A percentile compares a stretch with the other conserved stretches of the same genome.
Evolutionary conservation across 2,329 filamentous ascomycete species (phyloP).

Genomic region (Ophiosphaerella korrae): DNA sequence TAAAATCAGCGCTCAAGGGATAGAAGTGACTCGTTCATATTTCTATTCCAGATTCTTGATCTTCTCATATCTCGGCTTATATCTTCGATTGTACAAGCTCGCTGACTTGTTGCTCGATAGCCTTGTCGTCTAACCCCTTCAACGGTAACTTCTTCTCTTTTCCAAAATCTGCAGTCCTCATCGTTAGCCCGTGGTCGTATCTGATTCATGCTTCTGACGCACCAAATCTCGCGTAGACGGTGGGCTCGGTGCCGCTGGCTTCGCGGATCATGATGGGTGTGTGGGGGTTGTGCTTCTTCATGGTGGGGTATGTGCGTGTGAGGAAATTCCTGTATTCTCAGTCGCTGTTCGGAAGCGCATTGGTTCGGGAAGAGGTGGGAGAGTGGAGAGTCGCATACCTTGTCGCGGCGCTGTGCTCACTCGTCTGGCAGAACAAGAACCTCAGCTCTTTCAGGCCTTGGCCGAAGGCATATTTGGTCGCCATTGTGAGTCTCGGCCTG

Average conservation of each 20-base stretch:
- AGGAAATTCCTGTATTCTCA: slow-evolving; percentile 75
- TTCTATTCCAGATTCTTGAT: background rate
- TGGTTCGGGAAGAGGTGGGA: slow-evolving; percentile 1
- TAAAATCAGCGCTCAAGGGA: background rate
- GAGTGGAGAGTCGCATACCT: slow-evolving; percentile 62
- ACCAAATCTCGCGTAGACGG: slow-evolving; percentile 94
- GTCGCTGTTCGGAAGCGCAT: slow-evolving; percentile 7
- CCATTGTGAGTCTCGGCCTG: slow-evolving; percentile 65
- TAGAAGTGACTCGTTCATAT: background rate
- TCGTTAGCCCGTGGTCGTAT: background rate
- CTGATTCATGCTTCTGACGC: slow-evolving; percentile 35
- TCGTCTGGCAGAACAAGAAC: slow-evolving; percentile 96
- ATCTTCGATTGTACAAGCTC: slow-evolving; percentile 60
- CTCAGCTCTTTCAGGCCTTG: slow-evolving; percentile 91
- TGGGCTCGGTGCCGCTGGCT: slow-evolving; percentile 81
- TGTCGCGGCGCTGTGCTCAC: slow-evolving; percentile 84
- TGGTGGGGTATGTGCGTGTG: slow-evolving; percentile 88
- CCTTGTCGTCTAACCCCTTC: slow-evolving; percentile 70
- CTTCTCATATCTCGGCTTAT: slow-evolving; percentile 11
- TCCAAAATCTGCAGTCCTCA: slow-evolving; percentile 60
- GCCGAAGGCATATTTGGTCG: slow-evolving; percentile 88
- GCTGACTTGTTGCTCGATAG: slow-evolving; percentile 71
- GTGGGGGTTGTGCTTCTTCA: slow-evolving; percentile 99
- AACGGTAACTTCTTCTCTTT: slow-evolving; percentile 70
- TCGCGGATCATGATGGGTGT: slow-evolving; percentile 95